Conservation (phyloP, 164 flowering plant genomes). For the Litsea cubeba region DNA sequence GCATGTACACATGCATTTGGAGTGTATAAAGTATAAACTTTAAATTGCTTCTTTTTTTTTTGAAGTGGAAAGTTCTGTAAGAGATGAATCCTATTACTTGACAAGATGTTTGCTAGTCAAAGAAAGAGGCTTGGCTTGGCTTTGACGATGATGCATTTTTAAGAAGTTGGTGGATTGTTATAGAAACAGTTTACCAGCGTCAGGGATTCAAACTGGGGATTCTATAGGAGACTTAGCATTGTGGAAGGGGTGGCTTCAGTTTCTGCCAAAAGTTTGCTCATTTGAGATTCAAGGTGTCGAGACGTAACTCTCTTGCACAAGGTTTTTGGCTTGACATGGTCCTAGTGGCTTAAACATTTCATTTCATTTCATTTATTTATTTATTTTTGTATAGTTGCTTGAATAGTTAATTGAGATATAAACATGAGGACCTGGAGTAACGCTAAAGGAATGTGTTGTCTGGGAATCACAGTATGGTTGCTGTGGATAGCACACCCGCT, state of each 20-base stretch:
- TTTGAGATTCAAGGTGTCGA: background rate
- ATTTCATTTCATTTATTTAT: too few species aligned
- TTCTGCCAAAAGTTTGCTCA: background rate
- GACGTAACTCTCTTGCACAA: background rate
- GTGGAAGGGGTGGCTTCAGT: background rate
- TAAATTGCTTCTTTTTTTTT: too few species aligned
- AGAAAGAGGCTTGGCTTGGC: background rate
- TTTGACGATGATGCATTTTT: background rate
- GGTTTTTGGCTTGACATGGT: background rate
- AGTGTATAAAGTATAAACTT: too few species aligned
- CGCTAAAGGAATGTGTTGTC: background rate
- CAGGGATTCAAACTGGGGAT: background rate
- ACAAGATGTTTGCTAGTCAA: background rate
- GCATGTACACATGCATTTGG: too few species aligned
- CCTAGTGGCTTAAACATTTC: too few species aligned
- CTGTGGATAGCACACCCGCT: too few species aligned
- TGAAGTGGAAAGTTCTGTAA: too few species aligned
- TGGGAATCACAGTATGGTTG: background rate
- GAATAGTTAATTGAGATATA: background rate
- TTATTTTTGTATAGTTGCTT: background rate
- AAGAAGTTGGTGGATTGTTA: background rate
- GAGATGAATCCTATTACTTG: too few species aligned
- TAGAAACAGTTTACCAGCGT: background rate
- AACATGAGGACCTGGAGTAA: background rate
- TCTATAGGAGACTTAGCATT: too few species aligned